Conservation (phyloP, 805 yeast genomes). For the Scheffersomyces stipitis region DNA sequence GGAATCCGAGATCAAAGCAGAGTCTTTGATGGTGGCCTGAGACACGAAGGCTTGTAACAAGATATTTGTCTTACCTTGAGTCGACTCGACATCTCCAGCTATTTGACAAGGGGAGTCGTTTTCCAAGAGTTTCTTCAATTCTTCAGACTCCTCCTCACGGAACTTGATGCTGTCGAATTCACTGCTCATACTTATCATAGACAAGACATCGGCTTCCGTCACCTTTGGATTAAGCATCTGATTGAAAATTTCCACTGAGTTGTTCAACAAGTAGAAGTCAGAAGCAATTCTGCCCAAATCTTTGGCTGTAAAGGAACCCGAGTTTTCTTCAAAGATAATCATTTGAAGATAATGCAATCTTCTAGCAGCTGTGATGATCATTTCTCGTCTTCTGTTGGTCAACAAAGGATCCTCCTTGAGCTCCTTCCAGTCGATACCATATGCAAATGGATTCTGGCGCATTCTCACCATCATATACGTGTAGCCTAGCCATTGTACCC, state of each 20-base stretch:
- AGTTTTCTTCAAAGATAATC: slow-evolving; percentile 87
- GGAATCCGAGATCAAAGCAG: slow-evolving; percentile 82
- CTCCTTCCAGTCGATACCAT: slow-evolving; percentile 89
- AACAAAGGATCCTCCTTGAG: slow-evolving; percentile 79
- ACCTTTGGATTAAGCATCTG: slow-evolving; percentile 80
- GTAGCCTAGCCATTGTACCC: slow-evolving; percentile 96
- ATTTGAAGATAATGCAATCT: slow-evolving; percentile 84
- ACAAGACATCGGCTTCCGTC: slow-evolving; percentile 86
- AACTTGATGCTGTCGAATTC: slow-evolving; percentile 90
- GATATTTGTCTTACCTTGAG: slow-evolving; percentile 85
- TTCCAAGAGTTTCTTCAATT: slow-evolving; percentile 62
- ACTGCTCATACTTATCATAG: slow-evolving; percentile 86
- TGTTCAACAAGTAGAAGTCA: slow-evolving; percentile 83
- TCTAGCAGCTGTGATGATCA: slow-evolving; percentile 80
- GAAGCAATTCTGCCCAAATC: slow-evolving; percentile 94
- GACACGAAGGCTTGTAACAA: slow-evolving; percentile 88
- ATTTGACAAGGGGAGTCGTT: slow-evolving; percentile 72
- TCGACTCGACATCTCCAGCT: slow-evolving; percentile 69
- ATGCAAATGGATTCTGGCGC: slow-evolving; percentile 90
- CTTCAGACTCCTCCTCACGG: slow-evolving; percentile 83
- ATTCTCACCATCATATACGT: slow-evolving; percentile 92
- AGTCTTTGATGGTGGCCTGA: slow-evolving; percentile 65
- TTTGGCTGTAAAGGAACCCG: slow-evolving; percentile 76
- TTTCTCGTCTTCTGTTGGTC: slow-evolving; percentile 66
- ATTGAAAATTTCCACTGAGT: slow-evolving; percentile 86